Evolutionary conservation across 148 eudicot species (phyloP).

Genomic region (Rhododendron griersonianum): DNA sequence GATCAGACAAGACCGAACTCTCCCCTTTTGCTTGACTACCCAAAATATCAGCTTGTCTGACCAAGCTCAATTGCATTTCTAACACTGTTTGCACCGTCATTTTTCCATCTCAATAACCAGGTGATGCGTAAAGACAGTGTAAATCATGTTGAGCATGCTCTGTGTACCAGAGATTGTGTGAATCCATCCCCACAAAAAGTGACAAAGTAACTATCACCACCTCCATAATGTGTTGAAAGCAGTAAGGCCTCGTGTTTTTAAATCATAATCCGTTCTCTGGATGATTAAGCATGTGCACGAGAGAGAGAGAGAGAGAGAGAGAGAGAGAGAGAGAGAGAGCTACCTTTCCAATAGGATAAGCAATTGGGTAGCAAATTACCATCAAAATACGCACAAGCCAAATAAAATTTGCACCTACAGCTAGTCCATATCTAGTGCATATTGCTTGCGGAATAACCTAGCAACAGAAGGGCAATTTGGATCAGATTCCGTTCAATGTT

Average conservation of each 20-base stretch:
- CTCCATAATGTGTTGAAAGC: not conserved
- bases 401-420: slow-evolving; percentile 88
- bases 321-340: not conserved
- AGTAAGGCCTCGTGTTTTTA: not conserved
- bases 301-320: not conserved
- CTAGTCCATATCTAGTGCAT: slow-evolving; percentile 89
- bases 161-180: not conserved
- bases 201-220: not conserved
- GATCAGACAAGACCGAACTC: not conserved
- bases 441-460: slow-evolving; percentile 98
- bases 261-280: not conserved
- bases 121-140: not conserved
- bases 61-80: not conserved
- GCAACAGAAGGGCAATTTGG: slow-evolving; percentile 14
- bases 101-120: not conserved
- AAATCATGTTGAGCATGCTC: not conserved
- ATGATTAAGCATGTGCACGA: not conserved
- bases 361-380: slow-evolving; percentile 79
- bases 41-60: not conserved
- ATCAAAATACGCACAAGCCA: slow-evolving; percentile 87
- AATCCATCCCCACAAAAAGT: not conserved
- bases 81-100: not conserved
- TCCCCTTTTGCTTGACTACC: not conserved
- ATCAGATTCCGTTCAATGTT: not conserved
- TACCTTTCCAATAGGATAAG: slow-evolving; percentile 94